Evolutionary conservation across 371 early-diverging fungal species (phyloP), one percentile per base, ranked within the genome.

Genomic region (Ordospora colligata): DNA sequence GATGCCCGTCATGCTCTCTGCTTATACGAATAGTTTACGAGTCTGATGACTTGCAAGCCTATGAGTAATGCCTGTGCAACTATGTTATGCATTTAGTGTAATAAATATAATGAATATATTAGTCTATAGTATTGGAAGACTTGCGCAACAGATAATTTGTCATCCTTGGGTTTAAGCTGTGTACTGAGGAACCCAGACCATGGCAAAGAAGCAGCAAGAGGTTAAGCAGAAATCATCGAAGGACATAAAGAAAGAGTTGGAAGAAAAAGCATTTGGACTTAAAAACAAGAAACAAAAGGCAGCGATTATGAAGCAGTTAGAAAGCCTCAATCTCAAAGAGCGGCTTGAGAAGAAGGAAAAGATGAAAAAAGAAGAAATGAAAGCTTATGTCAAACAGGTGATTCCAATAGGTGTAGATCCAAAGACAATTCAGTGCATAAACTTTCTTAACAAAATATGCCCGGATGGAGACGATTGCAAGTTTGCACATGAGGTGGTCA

Each of bases 381-480:
- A 93, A 44, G 88, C 92, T 19, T 88, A 89, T 76, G 79, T 86
- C 25, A 87, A 87, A 73, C 96, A 94, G 83, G 96, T 95, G 85
- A 94, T 96, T 49, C 96, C 98, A 4, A 95, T 76, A 82, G 89
- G 98, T 47, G 92, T 92, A 8, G 93, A 97, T 83, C 98, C 98
- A 50, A 95, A 95, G 82, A 91, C 96, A n/a, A 89, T 97, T 1
- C 84, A 94, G 37, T 97, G 98, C 85, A 85, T 87, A 51, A 90
- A 89, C 80, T 96, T 93, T 87, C 93, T 94, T 86, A 87, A 87
- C 14, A 95, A 95, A 8, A 85, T 86, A 62, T 97, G 98, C 85
- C 87, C 88, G 63, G 93, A 93, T 83, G 96, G 95, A 45, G 84
- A 87, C 80, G 89, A 89, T 80, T 97, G 98, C 89, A 96, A 96